Evolutionary conservation across 257 asterid species (phyloP).

Genomic region (Solanum chilense): DNA sequence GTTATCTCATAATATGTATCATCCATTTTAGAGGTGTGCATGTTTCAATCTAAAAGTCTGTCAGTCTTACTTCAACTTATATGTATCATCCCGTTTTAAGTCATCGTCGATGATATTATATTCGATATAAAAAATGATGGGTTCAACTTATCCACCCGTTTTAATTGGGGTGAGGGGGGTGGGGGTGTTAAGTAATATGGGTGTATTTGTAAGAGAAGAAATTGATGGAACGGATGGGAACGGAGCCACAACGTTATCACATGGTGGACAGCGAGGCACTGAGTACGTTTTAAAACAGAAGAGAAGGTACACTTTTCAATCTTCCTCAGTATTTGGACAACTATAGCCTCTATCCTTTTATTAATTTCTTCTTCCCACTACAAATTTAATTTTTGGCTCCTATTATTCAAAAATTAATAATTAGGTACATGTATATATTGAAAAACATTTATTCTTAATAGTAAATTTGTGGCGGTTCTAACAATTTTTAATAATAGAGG

Average conservation of each 20-base stretch:
- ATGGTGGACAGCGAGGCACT: constrained; percentile 70
- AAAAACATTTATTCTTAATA: not conserved
- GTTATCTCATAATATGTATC: not conserved
- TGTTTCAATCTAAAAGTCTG: not conserved
- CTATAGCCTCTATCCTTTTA: constrained; percentile 9
- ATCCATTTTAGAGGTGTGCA: accelerated
- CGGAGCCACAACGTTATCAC: constrained; percentile 37
- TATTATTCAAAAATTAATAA: not conserved
- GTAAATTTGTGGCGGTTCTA: not conserved
- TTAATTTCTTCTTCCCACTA: not conserved
- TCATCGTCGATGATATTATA: not conserved
- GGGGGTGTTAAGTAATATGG: not conserved
- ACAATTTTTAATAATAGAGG: not conserved
- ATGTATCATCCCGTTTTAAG: not conserved
- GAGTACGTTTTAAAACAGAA: constrained; percentile 26
- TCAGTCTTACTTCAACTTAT: not conserved
- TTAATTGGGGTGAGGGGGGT: no score
- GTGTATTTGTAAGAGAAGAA: not conserved
- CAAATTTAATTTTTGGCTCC: not conserved
- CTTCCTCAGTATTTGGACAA: constrained; percentile 36
- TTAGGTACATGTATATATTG: no score
- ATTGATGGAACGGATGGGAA: constrained; percentile 14
- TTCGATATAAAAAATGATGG: not conserved
- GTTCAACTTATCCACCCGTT: not conserved
- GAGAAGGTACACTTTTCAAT: constrained; percentile 25